Conservation (phyloP, 805 yeast species). For the Metschnikowia vanudenii region DNA sequence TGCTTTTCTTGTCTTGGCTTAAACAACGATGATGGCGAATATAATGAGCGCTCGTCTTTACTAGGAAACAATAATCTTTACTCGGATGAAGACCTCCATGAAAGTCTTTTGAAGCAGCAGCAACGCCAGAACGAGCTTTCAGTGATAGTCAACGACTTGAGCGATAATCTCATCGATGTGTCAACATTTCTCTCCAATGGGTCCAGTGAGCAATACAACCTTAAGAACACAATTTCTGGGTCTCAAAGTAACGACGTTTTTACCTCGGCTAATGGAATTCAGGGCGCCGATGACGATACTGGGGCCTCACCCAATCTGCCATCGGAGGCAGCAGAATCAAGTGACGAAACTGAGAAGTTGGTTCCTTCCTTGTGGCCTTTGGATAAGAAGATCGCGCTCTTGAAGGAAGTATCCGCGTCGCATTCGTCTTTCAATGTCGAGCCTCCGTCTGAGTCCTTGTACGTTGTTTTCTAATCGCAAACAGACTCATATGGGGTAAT, state of each 20-base stretch:
- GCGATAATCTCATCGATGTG: constrained; percentile 37
- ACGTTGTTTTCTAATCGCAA: constrained; percentile 13
- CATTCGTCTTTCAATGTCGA: constrained; percentile 14
- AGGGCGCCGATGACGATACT: constrained; percentile 8
- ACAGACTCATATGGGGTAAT: background rate
- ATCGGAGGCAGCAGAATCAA: constrained; percentile 9
- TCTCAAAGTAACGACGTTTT: constrained; percentile 7
- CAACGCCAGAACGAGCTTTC: constrained; percentile 48
- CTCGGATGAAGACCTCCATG: constrained; percentile 36
- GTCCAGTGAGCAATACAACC: constrained; percentile 1
- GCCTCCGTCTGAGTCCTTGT: constrained; percentile 15
- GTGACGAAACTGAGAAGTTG: constrained; percentile 16
- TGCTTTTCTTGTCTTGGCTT: constrained; percentile 47
- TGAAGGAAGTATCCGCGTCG: constrained; percentile 21
- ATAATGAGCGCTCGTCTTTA: constrained; percentile 40
- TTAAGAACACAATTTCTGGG: constrained; percentile 5
- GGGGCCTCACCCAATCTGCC: constrained; percentile 9
- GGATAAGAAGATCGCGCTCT: constrained; percentile 25
- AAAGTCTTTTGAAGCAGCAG: constrained; percentile 37
- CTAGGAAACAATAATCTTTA: constrained; percentile 27
- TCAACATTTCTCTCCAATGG: constrained; percentile 27
- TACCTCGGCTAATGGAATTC: constrained; percentile 11
- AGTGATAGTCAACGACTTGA: constrained; percentile 43
- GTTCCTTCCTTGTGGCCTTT: constrained; percentile 26
- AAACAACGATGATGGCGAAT: constrained; percentile 34